Conservation (phyloP, 2,329 filamentous ascomycete genomes). For the Rhinocladiella mackenziei region DNA sequence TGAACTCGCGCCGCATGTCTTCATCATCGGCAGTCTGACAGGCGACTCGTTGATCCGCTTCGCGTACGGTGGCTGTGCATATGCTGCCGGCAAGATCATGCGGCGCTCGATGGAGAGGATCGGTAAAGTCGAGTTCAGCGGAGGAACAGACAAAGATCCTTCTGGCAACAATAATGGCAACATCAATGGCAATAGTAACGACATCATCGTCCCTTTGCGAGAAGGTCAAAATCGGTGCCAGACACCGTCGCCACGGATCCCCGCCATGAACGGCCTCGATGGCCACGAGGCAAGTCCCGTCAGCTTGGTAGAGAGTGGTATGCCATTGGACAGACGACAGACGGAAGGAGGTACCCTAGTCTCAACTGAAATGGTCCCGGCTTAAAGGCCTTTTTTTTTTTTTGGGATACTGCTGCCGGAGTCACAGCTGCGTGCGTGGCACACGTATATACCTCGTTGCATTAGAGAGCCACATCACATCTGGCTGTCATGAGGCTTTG, state of each 20-base stretch:
- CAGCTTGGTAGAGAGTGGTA: constrained; percentile 9
- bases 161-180: neutral
- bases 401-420: too few species aligned
- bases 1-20: constrained; percentile 52
- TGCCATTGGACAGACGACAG: constrained; percentile 18
- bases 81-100: constrained; percentile 52
- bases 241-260: constrained; percentile 22
- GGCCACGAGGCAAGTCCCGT: constrained; percentile 22
- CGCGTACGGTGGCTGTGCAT: constrained; percentile 56
- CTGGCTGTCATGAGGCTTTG: too few species aligned
- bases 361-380: too few species aligned
- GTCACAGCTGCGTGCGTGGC: too few species aligned
- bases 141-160: neutral
- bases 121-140: neutral
- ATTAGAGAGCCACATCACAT: too few species aligned
- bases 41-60: constrained; percentile 59
- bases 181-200: neutral
- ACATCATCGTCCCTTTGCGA: neutral
- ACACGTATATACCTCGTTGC: too few species aligned
- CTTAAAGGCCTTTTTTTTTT: too few species aligned
- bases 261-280: constrained; percentile 26
- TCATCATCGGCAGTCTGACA: constrained; percentile 56
- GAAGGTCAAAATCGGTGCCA: constrained; percentile 7
- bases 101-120: constrained; percentile 15
- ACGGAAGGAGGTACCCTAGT: constrained; percentile 8